phyloP scores from a whole-genome alignment of 495 filamentous ascomycete species.

The Aspergillus campestris region DNA sequence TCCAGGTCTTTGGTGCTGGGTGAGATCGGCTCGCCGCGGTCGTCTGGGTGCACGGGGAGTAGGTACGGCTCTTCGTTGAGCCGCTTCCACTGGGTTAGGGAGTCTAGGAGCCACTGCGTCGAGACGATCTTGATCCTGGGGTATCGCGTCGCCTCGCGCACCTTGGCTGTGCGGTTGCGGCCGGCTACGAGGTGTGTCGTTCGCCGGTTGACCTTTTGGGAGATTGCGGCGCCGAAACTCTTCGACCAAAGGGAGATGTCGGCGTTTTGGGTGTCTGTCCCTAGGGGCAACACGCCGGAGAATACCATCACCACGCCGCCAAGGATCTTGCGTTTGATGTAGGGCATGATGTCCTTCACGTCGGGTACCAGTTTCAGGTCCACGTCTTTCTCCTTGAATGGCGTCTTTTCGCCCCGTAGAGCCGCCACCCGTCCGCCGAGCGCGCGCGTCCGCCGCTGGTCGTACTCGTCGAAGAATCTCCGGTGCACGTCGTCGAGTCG shows the following conservation, averaged over 20 bases:
- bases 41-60: slow-evolving; percentile 53
- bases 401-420: slow-evolving; percentile 45
- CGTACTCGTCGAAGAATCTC: slow-evolving; percentile 77
- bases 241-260: slow-evolving; percentile 80
- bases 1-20: slow-evolving; percentile 27
- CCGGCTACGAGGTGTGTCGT: slow-evolving; percentile 66
- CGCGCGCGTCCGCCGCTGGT: slow-evolving; percentile 37
- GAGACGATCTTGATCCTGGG: slow-evolving; percentile 80
- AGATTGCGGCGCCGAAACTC: slow-evolving; percentile 73
- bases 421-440: slow-evolving; percentile 53
- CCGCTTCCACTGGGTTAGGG: slow-evolving; percentile 66
- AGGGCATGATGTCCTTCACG: slow-evolving; percentile 70
- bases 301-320: slow-evolving; percentile 66
- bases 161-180: slow-evolving; percentile 80
- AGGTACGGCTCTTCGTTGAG: slow-evolving; percentile 70
- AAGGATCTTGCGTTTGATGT: slow-evolving; percentile 66
- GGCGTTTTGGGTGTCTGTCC: slow-evolving; percentile 63
- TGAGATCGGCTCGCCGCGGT: slow-evolving; percentile 39
- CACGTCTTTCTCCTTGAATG: slow-evolving; percentile 43
- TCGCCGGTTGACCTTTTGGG: slow-evolving; percentile 44
- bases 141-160: slow-evolving; percentile 64
- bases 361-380: slow-evolving; percentile 71
- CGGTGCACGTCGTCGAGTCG: slow-evolving; percentile 68
- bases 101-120: slow-evolving; percentile 80
- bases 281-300: slow-evolving; percentile 79